phyloP scores from a whole-genome alignment of 306 rosid species.

The Glycine latifolia region DNA sequence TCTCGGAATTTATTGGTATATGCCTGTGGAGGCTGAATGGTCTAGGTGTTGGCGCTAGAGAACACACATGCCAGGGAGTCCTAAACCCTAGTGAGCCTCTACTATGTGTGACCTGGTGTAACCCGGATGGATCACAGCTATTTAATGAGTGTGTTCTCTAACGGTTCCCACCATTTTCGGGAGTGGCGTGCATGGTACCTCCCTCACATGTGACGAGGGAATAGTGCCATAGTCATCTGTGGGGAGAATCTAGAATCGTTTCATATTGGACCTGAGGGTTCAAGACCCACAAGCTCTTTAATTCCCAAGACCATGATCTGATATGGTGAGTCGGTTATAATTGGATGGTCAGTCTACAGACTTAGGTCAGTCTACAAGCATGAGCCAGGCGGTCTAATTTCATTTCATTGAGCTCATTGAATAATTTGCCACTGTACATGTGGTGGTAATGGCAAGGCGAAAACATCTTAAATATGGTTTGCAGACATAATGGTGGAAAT shows the following conservation, averaged over 20 bases:
- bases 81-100: not conserved
- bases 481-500: not conserved
- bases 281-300: not conserved
- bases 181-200: not conserved
- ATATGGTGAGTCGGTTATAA: not conserved
- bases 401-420: not conserved
- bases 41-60: not conserved
- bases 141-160: not conserved
- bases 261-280: not conserved
- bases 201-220: not conserved
- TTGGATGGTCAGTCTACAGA: not conserved
- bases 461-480: not conserved
- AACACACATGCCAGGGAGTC: not conserved
- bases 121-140: not conserved
- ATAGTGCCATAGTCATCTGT: not conserved
- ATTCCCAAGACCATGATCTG: not conserved
- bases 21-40: not conserved
- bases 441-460: slow-evolving; percentile 6
- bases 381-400: not conserved
- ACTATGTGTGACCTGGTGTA: not conserved
- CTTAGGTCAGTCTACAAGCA: no score
- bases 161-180: not conserved
- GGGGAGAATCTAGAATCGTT: not conserved
- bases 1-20: slow-evolving; percentile 2
- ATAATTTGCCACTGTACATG: slow-evolving; percentile 32